Base-by-base conservation (phyloP, 139 green algal genomes). In the Ulvella scutata region DNA sequence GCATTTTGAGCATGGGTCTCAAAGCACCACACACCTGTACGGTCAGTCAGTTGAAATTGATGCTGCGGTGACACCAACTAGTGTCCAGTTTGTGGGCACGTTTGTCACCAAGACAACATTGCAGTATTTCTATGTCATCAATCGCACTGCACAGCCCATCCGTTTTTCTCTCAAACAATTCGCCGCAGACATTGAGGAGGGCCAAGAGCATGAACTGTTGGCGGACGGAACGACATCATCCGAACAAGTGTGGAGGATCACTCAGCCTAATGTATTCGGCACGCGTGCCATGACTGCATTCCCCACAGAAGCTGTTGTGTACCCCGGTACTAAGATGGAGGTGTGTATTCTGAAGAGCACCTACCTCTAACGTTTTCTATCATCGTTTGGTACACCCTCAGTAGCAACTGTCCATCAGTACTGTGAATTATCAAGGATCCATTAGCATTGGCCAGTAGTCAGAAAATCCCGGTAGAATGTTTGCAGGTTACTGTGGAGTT, bases 31-130 rank as follows among this genome's bases (percentile, higher is more conserved):
- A 10, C 7, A 6, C 10, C 51, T 67, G 31, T 6, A 36, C 17
- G 51, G 51, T 67, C 6, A n/a, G 0, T n/a, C 51, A 67, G 17
- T 67, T 9, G 84, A 91, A 79, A 37, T 92, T 43, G 81, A 90
- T 72, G 85, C 93, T 13, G 74, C 77, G 3, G 75, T 92, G 62
- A 81, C 74, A 9, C 62, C 77, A 4, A 73, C 72, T 0, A 35
- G 72, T 4, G 77, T 93, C 10, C 61, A 73, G 9, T 74, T 92
- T 43, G 73, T 88, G 79, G 84, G 87, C 21, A 93, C 87, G 4
- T 92, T 89, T 36, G 86, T 95, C 20, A 85, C 84, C 7, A 88
- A 88, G 62, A 78, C 76, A 72, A 86, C 79, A 21, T 86, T 91
- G 79, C 82, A 82, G 29, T 86, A 79, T 20, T 92, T 93, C 77